phyloP scores from a whole-genome alignment of 768 basidiomycete genomes.

The Fomitopsis pulvina region DNA sequence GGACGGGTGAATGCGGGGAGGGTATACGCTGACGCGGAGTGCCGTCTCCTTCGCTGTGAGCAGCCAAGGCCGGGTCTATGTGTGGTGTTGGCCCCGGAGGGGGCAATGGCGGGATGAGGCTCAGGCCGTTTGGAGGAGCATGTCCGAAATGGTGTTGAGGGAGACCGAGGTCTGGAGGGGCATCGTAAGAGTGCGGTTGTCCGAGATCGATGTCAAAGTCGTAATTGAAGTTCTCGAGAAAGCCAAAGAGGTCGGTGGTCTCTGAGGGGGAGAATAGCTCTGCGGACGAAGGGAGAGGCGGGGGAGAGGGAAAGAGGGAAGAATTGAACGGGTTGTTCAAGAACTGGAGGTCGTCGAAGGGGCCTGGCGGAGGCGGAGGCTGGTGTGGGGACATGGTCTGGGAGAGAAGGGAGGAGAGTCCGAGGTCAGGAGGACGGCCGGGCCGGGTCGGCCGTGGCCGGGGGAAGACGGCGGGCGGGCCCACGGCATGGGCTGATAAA shows the following conservation, averaged over 20 bases:
- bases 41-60: neutral
- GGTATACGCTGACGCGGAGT: slow-evolving; percentile 4
- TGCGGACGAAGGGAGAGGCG: slow-evolving; percentile 61
- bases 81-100: neutral
- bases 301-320: slow-evolving; percentile 51
- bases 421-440: slow-evolving; percentile 8
- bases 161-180: neutral
- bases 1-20: slow-evolving; percentile 5
- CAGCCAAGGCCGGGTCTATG: neutral
- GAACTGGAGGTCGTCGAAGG: slow-evolving; percentile 67
- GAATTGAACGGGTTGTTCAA: slow-evolving; percentile 53
- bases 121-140: neutral
- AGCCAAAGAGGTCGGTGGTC: slow-evolving; percentile 72
- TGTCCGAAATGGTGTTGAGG: neutral
- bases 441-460: neutral
- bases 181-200: slow-evolving; percentile 6
- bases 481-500: neutral
- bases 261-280: slow-evolving; percentile 77
- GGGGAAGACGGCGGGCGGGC: neutral
- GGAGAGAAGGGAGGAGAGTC: neutral
- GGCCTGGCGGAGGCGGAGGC: slow-evolving; percentile 41
- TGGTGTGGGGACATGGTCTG: slow-evolving; percentile 5
- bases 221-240: slow-evolving; percentile 77
- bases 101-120: neutral
- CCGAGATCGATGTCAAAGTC: slow-evolving; percentile 39